Percentiles rank a stretch among this genome's conserved stretches.
These are phyloP conservation scores for Chenopodium formosanum DNA, from an alignment of 148 eudicot genomes.

Conservation along the genomic window DNA sequence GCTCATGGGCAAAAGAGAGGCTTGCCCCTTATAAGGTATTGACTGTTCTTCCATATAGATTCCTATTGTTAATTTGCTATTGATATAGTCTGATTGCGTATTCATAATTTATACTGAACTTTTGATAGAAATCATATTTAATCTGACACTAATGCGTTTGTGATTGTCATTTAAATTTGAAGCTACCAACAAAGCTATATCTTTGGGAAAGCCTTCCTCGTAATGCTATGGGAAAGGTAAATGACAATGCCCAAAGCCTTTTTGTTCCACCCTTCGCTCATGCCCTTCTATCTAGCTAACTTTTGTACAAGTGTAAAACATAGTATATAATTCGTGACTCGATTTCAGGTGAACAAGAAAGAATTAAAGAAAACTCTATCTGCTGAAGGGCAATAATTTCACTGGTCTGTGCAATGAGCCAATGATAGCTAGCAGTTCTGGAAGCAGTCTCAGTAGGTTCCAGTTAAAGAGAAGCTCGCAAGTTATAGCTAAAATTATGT, in stretches of 20 bases:
- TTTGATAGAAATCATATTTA: not conserved
- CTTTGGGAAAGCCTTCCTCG: constrained; percentile 93
- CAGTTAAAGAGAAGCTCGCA: constrained; percentile 7
- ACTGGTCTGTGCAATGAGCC: not conserved
- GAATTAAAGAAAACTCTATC: constrained; percentile 54
- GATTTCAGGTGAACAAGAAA: constrained; percentile 80
- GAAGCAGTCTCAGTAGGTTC: constrained; percentile 2
- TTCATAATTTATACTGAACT: not conserved
- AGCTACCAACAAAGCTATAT: constrained; percentile 78
- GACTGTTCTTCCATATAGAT: not conserved
- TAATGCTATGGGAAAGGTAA: constrained; percentile 99
- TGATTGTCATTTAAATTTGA: constrained; percentile 16
- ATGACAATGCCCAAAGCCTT: not conserved
- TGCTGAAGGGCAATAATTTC: constrained; percentile 31
- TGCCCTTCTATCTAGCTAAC: not conserved
- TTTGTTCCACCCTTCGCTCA: not conserved
- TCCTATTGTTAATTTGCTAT: not conserved
- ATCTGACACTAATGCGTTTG: not conserved
- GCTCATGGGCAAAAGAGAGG: constrained; percentile 81
- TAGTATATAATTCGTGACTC: not conserved
- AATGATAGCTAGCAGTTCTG: not conserved
- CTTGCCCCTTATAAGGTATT: constrained; percentile 98
- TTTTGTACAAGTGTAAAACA: not conserved
- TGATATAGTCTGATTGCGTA: not conserved
- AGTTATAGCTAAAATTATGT: not conserved